These are phyloP conservation scores for Leptographium flavum DNA, from an alignment of 2,329 filamentous ascomycete species.

Conservation along the genomic window DNA sequence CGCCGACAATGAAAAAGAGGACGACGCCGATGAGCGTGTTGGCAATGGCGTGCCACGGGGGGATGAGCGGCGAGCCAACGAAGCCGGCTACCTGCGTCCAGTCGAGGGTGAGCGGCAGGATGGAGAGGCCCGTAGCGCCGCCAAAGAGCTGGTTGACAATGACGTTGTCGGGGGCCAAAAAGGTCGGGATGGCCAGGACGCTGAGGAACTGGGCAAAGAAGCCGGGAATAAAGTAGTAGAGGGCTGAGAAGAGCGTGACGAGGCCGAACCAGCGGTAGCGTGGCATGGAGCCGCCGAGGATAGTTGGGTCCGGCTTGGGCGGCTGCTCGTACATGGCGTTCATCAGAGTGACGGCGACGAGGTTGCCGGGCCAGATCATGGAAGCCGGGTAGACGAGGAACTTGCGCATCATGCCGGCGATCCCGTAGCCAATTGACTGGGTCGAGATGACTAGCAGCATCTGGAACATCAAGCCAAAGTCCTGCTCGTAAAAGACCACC, in stretches of 20 bases:
- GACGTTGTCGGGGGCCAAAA: constrained; percentile 31
- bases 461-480: constrained; percentile 53
- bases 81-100: constrained; percentile 55
- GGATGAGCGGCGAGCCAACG: constrained; percentile 52
- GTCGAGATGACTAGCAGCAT: constrained; percentile 52
- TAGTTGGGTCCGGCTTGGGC: constrained; percentile 30
- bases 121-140: constrained; percentile 24
- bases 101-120: constrained; percentile 31
- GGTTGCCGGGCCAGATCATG: constrained; percentile 61
- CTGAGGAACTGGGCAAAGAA: constrained; percentile 33
- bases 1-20: constrained; percentile 47
- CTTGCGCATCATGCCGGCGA: constrained; percentile 52
- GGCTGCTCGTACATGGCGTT: constrained; percentile 57
- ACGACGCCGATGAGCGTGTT: constrained; percentile 58
- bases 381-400: constrained; percentile 52
- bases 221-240: constrained; percentile 40
- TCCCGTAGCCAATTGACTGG: constrained; percentile 55
- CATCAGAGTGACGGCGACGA: constrained; percentile 54
- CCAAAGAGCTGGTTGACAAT: constrained; percentile 36
- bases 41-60: constrained; percentile 59
- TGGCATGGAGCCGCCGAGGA: constrained; percentile 50
- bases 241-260: constrained; percentile 26
- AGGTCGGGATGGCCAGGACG: constrained; percentile 31
- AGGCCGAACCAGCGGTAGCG: constrained; percentile 35
- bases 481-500: constrained; percentile 55